Evolutionary conservation across 1,284 basidiomycete genomes (phyloP), one percentile per base, ranked within the genome.

Genomic region (Apiotrichum sp.): DNA sequence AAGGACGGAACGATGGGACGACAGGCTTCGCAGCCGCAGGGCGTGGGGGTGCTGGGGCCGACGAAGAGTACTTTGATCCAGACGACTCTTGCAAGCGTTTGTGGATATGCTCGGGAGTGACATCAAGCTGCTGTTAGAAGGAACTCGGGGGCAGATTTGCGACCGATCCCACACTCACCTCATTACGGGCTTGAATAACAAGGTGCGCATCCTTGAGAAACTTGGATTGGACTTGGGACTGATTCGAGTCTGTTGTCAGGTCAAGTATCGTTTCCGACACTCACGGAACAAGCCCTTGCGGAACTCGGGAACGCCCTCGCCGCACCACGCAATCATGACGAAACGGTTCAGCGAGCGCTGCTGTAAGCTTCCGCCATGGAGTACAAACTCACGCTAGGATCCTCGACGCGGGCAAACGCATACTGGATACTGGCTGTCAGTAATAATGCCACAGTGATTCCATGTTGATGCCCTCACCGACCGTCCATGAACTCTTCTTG

Each of bases 401-500:
- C 95, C 59, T 83, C 83, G 42, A 98, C 91, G 57, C 90, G 81
- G 3, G 82, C 85, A 69, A 97, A 96, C 9, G 91, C 95, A 71
- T 95, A 98, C 77, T 97, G 92, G 54, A 97, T 93, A 65, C 90
- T 92, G 6, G 5, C 14, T 42, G 29, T 4, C 32, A 22, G 62
- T 63, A 34, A 58, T 29, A 6, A 22, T 22, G 22, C 22, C 22
- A 22, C 22, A 22, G 22, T 22, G 22, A 22, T 22, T 22, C 22
- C 22, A 22, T 22, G 22, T 22, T 22, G 22, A 22, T 22, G 22
- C 22, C 72, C 83, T 51, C 59, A 88, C 89, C 87, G 82, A 59
- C 92, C 93, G 72, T 97, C 93, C 44, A 86, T 88, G 76, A 97
- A 97, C 76, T 96, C 93, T 62, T 97, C 93, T 67, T 88, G 83